Evolutionary conservation across 768 basidiomycete genomes (phyloP).

Genomic region (Tubosaeta sp.): DNA sequence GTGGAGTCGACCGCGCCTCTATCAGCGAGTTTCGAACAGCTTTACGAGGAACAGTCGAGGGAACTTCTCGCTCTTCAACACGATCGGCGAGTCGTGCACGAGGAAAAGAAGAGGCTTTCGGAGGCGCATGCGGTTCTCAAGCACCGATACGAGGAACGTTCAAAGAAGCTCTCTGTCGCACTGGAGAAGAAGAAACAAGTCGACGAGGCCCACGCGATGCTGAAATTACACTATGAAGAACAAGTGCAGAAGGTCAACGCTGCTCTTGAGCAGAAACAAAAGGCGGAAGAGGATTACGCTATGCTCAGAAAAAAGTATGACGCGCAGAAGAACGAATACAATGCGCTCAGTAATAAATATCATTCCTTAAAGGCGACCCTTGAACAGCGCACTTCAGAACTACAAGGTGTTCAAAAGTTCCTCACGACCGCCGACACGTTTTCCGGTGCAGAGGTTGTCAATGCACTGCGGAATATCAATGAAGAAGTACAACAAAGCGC

Average conservation of each 20-base stretch:
- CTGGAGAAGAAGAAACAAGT: constrained; percentile 4
- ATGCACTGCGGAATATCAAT: constrained; percentile 40
- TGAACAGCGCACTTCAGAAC: constrained; percentile 38
- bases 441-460: constrained; percentile 43
- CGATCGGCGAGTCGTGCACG: not conserved
- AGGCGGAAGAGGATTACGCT: not conserved
- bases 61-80: constrained; percentile 7
- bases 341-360: constrained; percentile 3
- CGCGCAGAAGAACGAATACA: constrained; percentile 13
- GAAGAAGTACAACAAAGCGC: constrained; percentile 43
- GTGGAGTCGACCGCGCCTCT: not conserved
- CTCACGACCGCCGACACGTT: constrained; percentile 37
- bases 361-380: constrained; percentile 26
- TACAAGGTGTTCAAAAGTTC: constrained; percentile 41
- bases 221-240: constrained; percentile 16
- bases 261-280: constrained; percentile 2
- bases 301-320: constrained; percentile 10
- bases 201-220: constrained; percentile 10
- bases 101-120: constrained; percentile 8
- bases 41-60: constrained; percentile 1
- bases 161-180: not conserved
- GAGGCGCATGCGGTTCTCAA: not conserved
- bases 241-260: constrained; percentile 7
- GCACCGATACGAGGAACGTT: constrained; percentile 7
- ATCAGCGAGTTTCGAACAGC: not conserved